Base-by-base conservation (phyloP, 768 basidiomycete species). In the Nidularia pulvinata region DNA sequence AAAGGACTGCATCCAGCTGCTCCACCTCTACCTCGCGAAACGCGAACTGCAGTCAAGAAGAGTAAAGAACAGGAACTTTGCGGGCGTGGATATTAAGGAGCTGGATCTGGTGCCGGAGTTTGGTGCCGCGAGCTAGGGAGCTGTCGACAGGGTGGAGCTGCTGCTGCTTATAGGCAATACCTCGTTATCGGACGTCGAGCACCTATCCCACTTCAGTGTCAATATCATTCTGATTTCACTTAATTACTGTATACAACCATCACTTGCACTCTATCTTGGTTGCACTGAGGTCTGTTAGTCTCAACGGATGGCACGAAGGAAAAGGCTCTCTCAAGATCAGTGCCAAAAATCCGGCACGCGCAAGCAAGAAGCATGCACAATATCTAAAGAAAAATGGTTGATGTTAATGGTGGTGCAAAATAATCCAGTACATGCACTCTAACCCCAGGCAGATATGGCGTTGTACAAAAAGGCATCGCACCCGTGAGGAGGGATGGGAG, bases 1-100 rank as follows among this genome's bases (percentile, higher is more conserved):
- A 6, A 88, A 85, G 63, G 90, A 91, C 54, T 84, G 83, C 48
- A 43, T 89, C 1, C 79, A 86, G 37, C 73, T 92, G 0, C 66
- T 87, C 4, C 85, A 91, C 59, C 73, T 89, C 5, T 88, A 81
- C 70, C 76, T 91, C 4, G 77, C 83, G 5, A 88, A 88, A 62
- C 84, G 82, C 14, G 90, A 92, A 62, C 71, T 91, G 5, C 83
- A 88, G 62, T 84, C 82, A 2, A 76, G 90, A 11, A 72, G 74
- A 22, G 83, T 92, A 30, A 88, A 84, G 69, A 88, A 78, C 61
- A 78, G 81, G 55, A 82, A 88, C 43, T 92, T 92, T 62, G 72
- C 75, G n/a, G 88, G 87, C 0, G 80, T 91, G n/a, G 89, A 91
- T 60, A 59, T 82, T 44, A 64, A 69, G 9, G 84, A 82, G 57